These are phyloP conservation scores for Fusarium compactum DNA, from an alignment of 2,329 filamentous ascomycete species.

Conservation along the genomic window DNA sequence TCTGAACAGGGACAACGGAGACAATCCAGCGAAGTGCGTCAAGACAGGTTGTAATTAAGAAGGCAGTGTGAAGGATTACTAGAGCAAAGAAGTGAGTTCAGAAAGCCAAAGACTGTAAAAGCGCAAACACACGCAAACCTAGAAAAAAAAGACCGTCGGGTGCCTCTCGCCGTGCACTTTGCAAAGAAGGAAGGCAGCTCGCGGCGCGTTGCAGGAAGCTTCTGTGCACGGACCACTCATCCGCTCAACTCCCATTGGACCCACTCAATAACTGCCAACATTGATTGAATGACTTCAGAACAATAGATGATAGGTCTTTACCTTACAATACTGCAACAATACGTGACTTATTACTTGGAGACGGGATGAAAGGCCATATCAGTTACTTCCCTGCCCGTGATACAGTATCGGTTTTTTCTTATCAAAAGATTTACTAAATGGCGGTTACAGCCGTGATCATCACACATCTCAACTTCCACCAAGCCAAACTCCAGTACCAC, in stretches of 20 bases:
- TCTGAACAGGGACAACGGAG: slow-evolving; percentile 28
- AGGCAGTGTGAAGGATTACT: neutral
- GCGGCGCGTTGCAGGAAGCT: slow-evolving; percentile 42
- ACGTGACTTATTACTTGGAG: neutral
- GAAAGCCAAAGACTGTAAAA: slow-evolving; percentile 16
- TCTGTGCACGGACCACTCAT: slow-evolving; percentile 32
- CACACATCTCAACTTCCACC: slow-evolving; percentile 1
- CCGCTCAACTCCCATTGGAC: slow-evolving; percentile 5
- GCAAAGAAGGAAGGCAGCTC: slow-evolving; percentile 34
- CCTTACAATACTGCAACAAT: neutral
- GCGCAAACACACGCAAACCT: slow-evolving; percentile 34
- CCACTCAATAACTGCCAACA: neutral
- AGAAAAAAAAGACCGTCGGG: slow-evolving; percentile 22
- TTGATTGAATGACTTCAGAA: neutral
- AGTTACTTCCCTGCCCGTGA: neutral
- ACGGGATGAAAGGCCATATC: no score
- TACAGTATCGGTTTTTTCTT: neutral
- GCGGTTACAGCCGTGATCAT: neutral
- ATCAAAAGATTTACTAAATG: neutral
- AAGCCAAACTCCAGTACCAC: slow-evolving; percentile 3
- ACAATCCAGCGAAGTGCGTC: slow-evolving; percentile 4
- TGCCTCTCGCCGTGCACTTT: slow-evolving; percentile 34
- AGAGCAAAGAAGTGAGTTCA: neutral
- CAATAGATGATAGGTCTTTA: neutral
- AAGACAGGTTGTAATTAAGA: slow-evolving; percentile 3